phyloP scores from a whole-genome alignment of 805 yeast species.

The Hanseniaspora meyeri region DNA sequence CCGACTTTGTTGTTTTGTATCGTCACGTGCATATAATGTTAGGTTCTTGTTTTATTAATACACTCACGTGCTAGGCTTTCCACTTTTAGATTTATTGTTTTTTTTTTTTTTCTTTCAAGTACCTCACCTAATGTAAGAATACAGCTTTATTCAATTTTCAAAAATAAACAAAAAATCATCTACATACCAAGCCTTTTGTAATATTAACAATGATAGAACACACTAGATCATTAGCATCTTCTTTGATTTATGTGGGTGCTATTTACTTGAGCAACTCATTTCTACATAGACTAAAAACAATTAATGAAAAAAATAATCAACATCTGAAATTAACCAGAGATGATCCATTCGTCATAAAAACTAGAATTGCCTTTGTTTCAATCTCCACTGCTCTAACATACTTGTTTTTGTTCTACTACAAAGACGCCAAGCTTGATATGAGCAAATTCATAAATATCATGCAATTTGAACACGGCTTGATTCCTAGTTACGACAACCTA shows the following conservation, averaged over 20 bases:
- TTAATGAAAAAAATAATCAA: neutral
- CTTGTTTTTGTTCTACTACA: neutral
- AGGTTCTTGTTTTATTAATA: no score
- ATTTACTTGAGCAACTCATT: slow-evolving; percentile 8
- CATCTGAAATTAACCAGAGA: slow-evolving; percentile 11
- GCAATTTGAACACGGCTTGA: slow-evolving; percentile 1
- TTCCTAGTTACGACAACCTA: neutral
- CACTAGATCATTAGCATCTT: neutral
- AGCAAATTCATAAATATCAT: neutral
- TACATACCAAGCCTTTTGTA: no score
- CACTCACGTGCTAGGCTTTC: no score
- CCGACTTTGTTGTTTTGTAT: no score
- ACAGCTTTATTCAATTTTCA: no score
- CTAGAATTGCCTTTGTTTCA: slow-evolving; percentile 11
- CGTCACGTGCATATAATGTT: no score
- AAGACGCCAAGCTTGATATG: neutral
- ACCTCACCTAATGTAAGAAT: no score
- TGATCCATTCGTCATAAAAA: slow-evolving; percentile 13
- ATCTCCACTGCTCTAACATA: neutral
- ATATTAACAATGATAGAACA: neutral
- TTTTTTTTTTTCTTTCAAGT: no score
- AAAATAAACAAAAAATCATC: no score
- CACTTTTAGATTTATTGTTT: no score
- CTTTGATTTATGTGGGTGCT: slow-evolving; percentile 9
- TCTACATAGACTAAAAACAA: neutral